Conservation (phyloP, 345 rosid species). For the Citrus medica region DNA sequence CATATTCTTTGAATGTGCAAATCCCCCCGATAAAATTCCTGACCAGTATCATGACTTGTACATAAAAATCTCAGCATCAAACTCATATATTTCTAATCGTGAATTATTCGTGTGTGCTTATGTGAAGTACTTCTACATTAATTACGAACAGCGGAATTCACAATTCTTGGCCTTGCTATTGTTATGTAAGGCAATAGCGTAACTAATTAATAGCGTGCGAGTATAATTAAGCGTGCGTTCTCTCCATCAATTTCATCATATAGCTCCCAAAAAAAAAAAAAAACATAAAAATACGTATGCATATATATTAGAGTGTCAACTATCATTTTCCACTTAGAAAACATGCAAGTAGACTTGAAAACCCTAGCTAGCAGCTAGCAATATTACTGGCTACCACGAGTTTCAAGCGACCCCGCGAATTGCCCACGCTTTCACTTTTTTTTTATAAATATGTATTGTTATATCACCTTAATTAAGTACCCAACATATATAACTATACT, state of each 20-base stretch:
- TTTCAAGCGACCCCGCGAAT: conserved; percentile 31
- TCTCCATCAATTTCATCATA: not conserved
- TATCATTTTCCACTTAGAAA: conserved; percentile 1
- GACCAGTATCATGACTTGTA: not conserved
- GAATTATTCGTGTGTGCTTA: no score
- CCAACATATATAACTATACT: not conserved
- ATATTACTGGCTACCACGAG: conserved; percentile 2
- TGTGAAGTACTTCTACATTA: no score
- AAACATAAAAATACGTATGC: no score
- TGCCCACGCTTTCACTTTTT: conserved; percentile 43
- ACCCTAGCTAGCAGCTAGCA: not conserved
- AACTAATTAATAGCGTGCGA: no score
- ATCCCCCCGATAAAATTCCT: not conserved
- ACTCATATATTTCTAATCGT: no score
- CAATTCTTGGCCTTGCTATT: no score
- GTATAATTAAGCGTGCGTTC: not conserved
- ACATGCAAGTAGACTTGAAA: not conserved
- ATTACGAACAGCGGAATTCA: no score
- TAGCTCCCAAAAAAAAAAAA: not conserved
- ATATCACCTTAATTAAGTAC: not conserved
- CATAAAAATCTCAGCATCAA: no score
- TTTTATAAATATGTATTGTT: not conserved
- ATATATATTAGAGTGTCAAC: not conserved
- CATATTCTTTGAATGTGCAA: not conserved
- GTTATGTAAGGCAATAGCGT: no score